Conservation (phyloP, 2,329 filamentous ascomycete genomes). For the Penicillium sp. region DNA sequence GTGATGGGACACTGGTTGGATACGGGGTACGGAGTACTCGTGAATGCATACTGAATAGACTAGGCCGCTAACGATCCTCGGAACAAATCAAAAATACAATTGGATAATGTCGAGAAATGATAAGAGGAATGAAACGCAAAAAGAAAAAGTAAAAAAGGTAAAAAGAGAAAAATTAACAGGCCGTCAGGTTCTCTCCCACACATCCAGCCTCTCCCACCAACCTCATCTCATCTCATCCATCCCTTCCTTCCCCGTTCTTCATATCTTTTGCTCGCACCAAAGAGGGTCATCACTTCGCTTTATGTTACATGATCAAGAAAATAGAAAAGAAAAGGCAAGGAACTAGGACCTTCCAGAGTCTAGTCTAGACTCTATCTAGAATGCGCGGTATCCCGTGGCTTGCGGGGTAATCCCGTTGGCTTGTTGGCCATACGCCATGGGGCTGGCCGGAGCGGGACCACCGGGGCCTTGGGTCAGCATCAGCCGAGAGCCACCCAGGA, state of each 20-base stretch:
- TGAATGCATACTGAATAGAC: too few relatives aligned
- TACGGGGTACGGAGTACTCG: too few relatives aligned
- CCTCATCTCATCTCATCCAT: constrained; percentile 8
- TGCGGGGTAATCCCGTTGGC: constrained; percentile 89
- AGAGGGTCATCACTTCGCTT: constrained; percentile 34
- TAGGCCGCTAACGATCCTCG: too few relatives aligned
- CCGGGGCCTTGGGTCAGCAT: constrained; percentile 93
- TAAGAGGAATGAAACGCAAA: constrained; percentile 28
- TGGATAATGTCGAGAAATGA: constrained; percentile 9
- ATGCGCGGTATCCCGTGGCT: constrained; percentile 73
- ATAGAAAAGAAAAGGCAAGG: constrained; percentile 19
- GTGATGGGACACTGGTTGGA: too few relatives aligned
- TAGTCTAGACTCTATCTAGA: constrained; percentile 47
- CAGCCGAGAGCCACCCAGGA: constrained; percentile 82
- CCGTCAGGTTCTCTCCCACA: constrained; percentile 19
- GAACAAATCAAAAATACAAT: background rate
- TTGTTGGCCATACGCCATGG: constrained; percentile 71
- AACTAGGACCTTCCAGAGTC: too few relatives aligned
- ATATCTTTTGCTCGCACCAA: constrained; percentile 30
- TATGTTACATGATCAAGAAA: constrained; percentile 39
- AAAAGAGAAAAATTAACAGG: constrained; percentile 27
- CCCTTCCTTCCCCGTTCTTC: constrained; percentile 17
- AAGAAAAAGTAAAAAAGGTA: constrained; percentile 17
- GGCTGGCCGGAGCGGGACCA: constrained; percentile 53
- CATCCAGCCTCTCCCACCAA: constrained; percentile 11